phyloP scores from a whole-genome alignment of 139 green algal species.

The Ettlia oleoabundans region DNA sequence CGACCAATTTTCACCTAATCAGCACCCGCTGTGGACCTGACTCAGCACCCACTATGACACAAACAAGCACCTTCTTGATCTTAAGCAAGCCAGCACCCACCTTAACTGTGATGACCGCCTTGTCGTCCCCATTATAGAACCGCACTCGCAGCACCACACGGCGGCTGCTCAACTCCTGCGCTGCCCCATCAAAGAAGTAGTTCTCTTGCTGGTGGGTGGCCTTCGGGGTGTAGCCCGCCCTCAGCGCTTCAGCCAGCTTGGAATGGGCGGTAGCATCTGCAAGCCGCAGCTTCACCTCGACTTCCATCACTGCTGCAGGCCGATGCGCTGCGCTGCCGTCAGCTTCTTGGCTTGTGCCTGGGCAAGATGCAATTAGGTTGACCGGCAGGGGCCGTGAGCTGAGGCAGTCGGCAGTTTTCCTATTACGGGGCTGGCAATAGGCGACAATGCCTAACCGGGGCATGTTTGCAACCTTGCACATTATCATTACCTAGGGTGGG shows the following conservation, averaged over 20 bases:
- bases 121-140: conserved; percentile 85
- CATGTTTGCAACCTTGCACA: too few relatives aligned
- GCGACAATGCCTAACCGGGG: too few relatives aligned
- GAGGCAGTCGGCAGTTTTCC: too few relatives aligned
- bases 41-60: too few relatives aligned
- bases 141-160: conserved; percentile 79
- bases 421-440: too few relatives aligned
- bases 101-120: conserved; percentile 89
- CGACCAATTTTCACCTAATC: too few relatives aligned
- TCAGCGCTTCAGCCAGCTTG: conserved; percentile 69
- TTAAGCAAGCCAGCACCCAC: conserved; percentile 33
- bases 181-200: conserved; percentile 93
- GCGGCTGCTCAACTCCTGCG: conserved; percentile 75
- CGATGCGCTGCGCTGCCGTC: conserved; percentile 33
- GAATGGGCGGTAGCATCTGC: conserved; percentile 66
- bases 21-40: too few relatives aligned
- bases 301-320: conserved; percentile 34
- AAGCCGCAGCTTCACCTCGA: conserved; percentile 94
- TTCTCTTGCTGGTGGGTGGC: conserved; percentile 82
- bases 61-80: not conserved
- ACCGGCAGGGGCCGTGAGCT: too few relatives aligned
- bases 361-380: too few relatives aligned
- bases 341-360: conserved; percentile 37
- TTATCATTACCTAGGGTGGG: too few relatives aligned
- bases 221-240: conserved; percentile 4